phyloP scores from a whole-genome alignment of 495 filamentous ascomycete species.

The Daldinia caldariorum region DNA sequence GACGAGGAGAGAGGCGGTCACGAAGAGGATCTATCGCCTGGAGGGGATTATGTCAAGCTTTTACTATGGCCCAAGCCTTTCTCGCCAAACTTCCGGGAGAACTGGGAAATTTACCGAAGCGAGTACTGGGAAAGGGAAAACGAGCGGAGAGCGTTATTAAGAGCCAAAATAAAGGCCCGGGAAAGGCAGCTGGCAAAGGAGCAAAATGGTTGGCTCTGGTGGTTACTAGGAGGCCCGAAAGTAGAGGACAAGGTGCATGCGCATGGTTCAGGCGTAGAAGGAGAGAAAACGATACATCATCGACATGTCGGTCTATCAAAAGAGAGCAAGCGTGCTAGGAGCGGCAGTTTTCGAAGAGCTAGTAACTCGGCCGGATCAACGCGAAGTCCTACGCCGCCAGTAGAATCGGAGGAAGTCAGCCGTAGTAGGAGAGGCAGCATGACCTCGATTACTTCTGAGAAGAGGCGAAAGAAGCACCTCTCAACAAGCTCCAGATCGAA shows the following conservation, averaged over 20 bases:
- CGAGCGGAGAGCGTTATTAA: constrained; percentile 78
- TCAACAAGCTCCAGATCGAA: constrained; percentile 47
- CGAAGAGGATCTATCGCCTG: constrained; percentile 87
- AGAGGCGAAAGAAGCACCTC: constrained; percentile 58
- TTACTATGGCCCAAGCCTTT: constrained; percentile 94
- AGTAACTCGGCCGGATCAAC: constrained; percentile 58
- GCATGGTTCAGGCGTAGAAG: constrained; percentile 33
- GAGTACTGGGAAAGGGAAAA: constrained; percentile 99
- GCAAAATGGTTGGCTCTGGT: constrained; percentile 84
- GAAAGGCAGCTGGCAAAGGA: constrained; percentile 71
- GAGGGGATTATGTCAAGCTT: constrained; percentile 90
- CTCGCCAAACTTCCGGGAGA: constrained; percentile 92
- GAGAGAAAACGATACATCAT: constrained; percentile 49
- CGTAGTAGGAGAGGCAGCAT: constrained; percentile 57
- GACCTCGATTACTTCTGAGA: constrained; percentile 59
- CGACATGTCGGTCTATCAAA: constrained; percentile 52
- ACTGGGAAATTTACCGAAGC: constrained; percentile 91
- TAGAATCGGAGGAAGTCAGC: constrained; percentile 56
- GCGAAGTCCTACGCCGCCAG: constrained; percentile 59
- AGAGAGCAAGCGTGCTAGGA: constrained; percentile 59
- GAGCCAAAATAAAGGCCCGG: constrained; percentile 70
- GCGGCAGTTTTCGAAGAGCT: constrained; percentile 59
- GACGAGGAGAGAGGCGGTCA: constrained; percentile 66
- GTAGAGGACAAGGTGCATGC: constrained; percentile 48
- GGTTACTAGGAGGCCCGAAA: constrained; percentile 66